Conservation (phyloP, 2,329 filamentous ascomycete genomes). For the Aureobasidium namibiae region DNA sequence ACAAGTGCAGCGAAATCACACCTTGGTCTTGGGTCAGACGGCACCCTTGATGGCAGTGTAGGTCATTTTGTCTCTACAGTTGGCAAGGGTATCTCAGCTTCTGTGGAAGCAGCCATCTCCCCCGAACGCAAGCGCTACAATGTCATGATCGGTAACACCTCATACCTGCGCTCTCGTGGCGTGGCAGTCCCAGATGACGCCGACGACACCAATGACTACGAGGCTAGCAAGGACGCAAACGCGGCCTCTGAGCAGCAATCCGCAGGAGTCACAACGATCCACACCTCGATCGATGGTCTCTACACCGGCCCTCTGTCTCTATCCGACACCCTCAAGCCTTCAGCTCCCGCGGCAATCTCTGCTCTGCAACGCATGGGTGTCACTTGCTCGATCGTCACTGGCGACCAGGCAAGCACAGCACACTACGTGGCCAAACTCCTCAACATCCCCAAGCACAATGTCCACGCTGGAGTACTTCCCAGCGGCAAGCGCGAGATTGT, state of each 20-base stretch:
- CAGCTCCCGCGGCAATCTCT: constrained; percentile 69
- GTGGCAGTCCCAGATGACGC: constrained; percentile 58
- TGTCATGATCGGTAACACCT: constrained; percentile 75
- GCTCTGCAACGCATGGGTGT: constrained; percentile 80
- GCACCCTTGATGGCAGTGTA: constrained; percentile 70
- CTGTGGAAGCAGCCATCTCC: constrained; percentile 65
- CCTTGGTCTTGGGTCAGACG: constrained; percentile 63
- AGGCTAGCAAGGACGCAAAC: constrained; percentile 14
- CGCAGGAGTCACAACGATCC: constrained; percentile 80
- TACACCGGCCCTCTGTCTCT: constrained; percentile 80
- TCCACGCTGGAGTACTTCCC: constrained; percentile 81
- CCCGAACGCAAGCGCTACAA: constrained; percentile 64
- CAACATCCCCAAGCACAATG: constrained; percentile 66
- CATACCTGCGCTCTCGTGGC: constrained; percentile 63
- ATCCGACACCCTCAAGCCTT: constrained; percentile 84
- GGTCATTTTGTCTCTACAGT: constrained; percentile 78
- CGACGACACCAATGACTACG: constrained; percentile 33
- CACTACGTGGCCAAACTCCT: constrained; percentile 74
- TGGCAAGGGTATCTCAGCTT: constrained; percentile 75
- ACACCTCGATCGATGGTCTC: constrained; percentile 73
- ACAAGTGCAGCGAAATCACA: constrained; percentile 65
- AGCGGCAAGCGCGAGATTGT: constrained; percentile 87
- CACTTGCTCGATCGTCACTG: constrained; percentile 84
- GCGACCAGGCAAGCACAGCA: constrained; percentile 80
- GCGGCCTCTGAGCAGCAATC: constrained; percentile 20